phyloP scores from a whole-genome alignment of 192 early-diverging fungal species.

The Backusella tuberculispora region DNA sequence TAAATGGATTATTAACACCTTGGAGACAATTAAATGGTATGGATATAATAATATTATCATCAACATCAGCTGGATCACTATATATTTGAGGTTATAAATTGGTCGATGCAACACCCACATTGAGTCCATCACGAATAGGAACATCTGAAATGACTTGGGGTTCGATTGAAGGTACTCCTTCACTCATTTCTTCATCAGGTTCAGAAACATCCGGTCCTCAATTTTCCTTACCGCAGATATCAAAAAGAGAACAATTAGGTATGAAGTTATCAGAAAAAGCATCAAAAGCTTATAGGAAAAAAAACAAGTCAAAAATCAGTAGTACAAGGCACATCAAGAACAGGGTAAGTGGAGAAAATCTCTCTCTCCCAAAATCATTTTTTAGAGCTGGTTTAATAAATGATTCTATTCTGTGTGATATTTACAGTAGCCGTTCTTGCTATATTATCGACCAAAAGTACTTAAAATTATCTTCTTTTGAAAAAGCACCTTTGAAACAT shows the following conservation, averaged over 20 bases:
- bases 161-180: slow-evolving; percentile 78
- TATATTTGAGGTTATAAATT: slow-evolving; percentile 58
- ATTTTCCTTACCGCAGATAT: slow-evolving; percentile 66
- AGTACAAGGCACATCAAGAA: slow-evolving; percentile 47
- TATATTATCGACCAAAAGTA: too few relatives aligned
- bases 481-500: too few relatives aligned
- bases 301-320: slow-evolving; percentile 16
- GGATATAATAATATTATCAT: too few relatives aligned
- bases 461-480: too few relatives aligned
- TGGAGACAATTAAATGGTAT: slow-evolving; percentile 25
- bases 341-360: too few relatives aligned
- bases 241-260: slow-evolving; percentile 65
- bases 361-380: too few relatives aligned
- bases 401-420: too few relatives aligned
- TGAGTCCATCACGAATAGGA: slow-evolving; percentile 66
- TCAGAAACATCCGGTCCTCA: slow-evolving; percentile 48
- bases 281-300: slow-evolving; percentile 52
- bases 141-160: slow-evolving; percentile 87
- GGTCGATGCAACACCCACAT: slow-evolving; percentile 71
- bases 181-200: slow-evolving; percentile 67
- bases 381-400: too few relatives aligned
- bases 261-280: slow-evolving; percentile 65
- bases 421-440: too few relatives aligned
- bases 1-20: slow-evolving; percentile 21
- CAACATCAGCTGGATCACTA: not conserved